Evolutionary conservation across 495 filamentous ascomycete genomes (phyloP).

Genomic region (Parmelia sp.): DNA sequence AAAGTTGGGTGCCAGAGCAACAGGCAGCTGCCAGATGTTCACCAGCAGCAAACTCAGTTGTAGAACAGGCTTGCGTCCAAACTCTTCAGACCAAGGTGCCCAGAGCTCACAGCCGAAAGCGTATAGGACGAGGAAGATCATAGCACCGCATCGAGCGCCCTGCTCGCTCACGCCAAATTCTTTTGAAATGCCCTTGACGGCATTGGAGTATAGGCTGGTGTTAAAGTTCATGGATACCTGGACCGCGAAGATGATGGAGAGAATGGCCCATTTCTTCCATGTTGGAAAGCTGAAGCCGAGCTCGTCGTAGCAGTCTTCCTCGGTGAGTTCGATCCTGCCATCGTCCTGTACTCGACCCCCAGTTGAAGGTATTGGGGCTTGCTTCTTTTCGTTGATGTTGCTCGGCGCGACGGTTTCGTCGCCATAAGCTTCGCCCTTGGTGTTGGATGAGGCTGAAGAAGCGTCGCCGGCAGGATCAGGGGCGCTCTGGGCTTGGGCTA

Average conservation of each 20-base stretch:
- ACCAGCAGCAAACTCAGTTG: slow-evolving; percentile 52
- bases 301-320: slow-evolving; percentile 52
- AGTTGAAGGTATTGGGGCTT: neutral
- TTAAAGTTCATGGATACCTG: slow-evolving; percentile 57
- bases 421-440: slow-evolving; percentile 1
- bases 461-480: neutral
- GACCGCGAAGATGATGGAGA: slow-evolving; percentile 53
- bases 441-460: slow-evolving; percentile 10
- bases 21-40: slow-evolving; percentile 53
- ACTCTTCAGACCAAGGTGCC: slow-evolving; percentile 61
- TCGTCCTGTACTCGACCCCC: neutral
- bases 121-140: slow-evolving; percentile 56
- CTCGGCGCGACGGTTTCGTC: neutral
- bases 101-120: slow-evolving; percentile 62
- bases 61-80: slow-evolving; percentile 51
- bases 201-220: slow-evolving; percentile 52
- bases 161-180: slow-evolving; percentile 44
- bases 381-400: slow-evolving; percentile 9
- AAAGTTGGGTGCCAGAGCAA: slow-evolving; percentile 49
- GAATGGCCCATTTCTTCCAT: slow-evolving; percentile 54
- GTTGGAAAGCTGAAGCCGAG: slow-evolving; percentile 49
- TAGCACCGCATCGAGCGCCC: slow-evolving; percentile 48
- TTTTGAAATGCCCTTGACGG: slow-evolving; percentile 42
- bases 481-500: slow-evolving; percentile 12
- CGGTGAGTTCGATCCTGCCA: slow-evolving; percentile 43